Evolutionary conservation across 768 basidiomycete species (phyloP).

Genomic region (Pleurotus cornucopiae): DNA sequence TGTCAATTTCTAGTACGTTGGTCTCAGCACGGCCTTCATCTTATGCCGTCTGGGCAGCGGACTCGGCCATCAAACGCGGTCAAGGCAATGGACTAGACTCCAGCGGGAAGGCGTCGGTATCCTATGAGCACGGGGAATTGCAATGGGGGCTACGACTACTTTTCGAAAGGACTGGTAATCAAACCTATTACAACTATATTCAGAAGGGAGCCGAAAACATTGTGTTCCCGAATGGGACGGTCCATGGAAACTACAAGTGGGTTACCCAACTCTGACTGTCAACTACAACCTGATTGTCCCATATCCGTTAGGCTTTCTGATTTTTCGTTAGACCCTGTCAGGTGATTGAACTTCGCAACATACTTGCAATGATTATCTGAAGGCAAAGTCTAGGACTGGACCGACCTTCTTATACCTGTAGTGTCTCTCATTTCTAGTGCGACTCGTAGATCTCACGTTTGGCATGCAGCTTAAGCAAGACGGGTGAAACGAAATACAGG

Average conservation of each 20-base stretch:
- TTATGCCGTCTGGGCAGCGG: slow-evolving; percentile 41
- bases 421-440: slow-evolving; percentile 6
- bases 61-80: slow-evolving; percentile 36
- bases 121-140: slow-evolving; percentile 37
- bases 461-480: slow-evolving; percentile 27
- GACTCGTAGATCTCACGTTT: neutral
- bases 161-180: slow-evolving; percentile 36
- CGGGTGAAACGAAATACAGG: slow-evolving; percentile 33
- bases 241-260: slow-evolving; percentile 35
- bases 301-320: slow-evolving; percentile 21
- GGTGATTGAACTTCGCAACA: slow-evolving; percentile 15
- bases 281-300: neutral
- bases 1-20: neutral
- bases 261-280: slow-evolving; percentile 8
- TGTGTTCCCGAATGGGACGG: slow-evolving; percentile 32
- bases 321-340: slow-evolving; percentile 31
- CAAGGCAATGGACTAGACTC: slow-evolving; percentile 39
- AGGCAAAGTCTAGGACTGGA: slow-evolving; percentile 24
- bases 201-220: slow-evolving; percentile 31
- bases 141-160: slow-evolving; percentile 38
- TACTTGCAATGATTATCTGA: neutral
- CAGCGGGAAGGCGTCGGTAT: slow-evolving; percentile 27
- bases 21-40: slow-evolving; percentile 24
- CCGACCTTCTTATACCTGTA: slow-evolving; percentile 36
- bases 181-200: slow-evolving; percentile 38